A percentile compares a stretch with the other conserved stretches of the same genome.
Conservation (phyloP, 1,139 yeast genomes). For the Yamadazyma siamensis region DNA sequence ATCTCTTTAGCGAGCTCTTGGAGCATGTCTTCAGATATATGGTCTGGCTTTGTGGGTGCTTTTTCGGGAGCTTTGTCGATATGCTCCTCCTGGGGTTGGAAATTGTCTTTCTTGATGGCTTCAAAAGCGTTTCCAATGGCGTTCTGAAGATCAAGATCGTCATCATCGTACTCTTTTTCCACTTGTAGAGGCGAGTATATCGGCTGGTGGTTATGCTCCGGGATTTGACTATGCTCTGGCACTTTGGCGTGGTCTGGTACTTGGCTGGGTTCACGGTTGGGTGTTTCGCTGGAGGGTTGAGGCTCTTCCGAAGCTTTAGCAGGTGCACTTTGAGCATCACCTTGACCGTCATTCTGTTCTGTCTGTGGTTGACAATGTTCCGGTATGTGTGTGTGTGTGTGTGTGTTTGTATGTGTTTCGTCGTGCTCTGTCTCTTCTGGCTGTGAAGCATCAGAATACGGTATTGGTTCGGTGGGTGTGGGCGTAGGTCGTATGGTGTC, state of each 20-base stretch:
- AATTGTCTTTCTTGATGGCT: constrained; percentile 16
- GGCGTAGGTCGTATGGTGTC: constrained; percentile 8
- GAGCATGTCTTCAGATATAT: constrained; percentile 22
- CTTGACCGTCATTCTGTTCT: too few relatives aligned
- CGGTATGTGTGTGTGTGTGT: too few relatives aligned
- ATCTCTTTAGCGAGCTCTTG: constrained; percentile 34
- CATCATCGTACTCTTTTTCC: constrained; percentile 14
- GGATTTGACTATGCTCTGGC: not conserved
- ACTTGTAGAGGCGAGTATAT: constrained; percentile 13
- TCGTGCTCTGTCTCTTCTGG: constrained; percentile 3
- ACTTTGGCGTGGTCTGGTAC: not conserved
- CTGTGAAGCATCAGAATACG: not conserved
- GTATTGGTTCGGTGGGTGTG: not conserved
- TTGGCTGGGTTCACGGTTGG: not conserved
- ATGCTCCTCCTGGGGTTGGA: constrained; percentile 1
- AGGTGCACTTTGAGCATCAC: constrained; percentile 1
- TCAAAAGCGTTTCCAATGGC: constrained; percentile 35
- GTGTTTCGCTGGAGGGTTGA: not conserved
- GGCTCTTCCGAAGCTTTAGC: not conserved
- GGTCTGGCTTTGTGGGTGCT: too few relatives aligned
- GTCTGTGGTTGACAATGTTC: too few relatives aligned
- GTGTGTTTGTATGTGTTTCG: too few relatives aligned
- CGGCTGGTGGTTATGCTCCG: not conserved
- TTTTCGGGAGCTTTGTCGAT: constrained; percentile 10
- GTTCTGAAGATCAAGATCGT: constrained; percentile 24